These are phyloP conservation scores for Hysterangium stoloniferum DNA, from an alignment of 768 basidiomycete genomes.

Conservation along the genomic window DNA sequence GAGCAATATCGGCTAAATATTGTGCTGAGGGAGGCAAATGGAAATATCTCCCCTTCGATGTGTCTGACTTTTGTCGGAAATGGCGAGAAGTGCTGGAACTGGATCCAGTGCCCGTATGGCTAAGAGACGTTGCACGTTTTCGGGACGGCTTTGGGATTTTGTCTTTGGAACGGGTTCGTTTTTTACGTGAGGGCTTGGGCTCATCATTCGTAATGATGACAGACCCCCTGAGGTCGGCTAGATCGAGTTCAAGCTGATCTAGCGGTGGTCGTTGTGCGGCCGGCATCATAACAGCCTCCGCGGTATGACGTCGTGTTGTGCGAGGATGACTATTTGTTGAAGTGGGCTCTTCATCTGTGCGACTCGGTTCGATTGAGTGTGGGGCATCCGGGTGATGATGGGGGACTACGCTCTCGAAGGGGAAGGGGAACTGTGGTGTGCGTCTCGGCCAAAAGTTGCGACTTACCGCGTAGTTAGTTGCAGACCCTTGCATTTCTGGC, in stretches of 20 bases:
- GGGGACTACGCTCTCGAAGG: slow-evolving; percentile 3
- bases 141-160: background rate
- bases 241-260: slow-evolving; percentile 7
- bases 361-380: background rate
- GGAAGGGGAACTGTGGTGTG: slow-evolving; percentile 2
- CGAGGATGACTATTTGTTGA: background rate
- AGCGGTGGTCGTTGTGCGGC: background rate
- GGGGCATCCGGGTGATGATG: background rate
- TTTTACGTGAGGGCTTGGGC: background rate
- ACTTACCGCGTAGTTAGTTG: background rate
- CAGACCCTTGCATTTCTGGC: background rate
- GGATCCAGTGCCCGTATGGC: background rate
- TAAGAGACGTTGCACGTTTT: background rate
- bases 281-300: background rate
- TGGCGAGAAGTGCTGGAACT: background rate
- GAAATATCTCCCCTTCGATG: background rate
- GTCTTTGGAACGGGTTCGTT: background rate
- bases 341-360: background rate
- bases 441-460: background rate
- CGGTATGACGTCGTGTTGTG: slow-evolving; percentile 3
- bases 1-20: slow-evolving; percentile 7
- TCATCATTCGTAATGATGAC: background rate
- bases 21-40: slow-evolving; percentile 8
- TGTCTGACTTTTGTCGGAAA: background rate
- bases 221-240: slow-evolving; percentile 3